Base-by-base conservation (phyloP, 2,329 filamentous ascomycete species). In the Ceratocystis albifundus region DNA sequence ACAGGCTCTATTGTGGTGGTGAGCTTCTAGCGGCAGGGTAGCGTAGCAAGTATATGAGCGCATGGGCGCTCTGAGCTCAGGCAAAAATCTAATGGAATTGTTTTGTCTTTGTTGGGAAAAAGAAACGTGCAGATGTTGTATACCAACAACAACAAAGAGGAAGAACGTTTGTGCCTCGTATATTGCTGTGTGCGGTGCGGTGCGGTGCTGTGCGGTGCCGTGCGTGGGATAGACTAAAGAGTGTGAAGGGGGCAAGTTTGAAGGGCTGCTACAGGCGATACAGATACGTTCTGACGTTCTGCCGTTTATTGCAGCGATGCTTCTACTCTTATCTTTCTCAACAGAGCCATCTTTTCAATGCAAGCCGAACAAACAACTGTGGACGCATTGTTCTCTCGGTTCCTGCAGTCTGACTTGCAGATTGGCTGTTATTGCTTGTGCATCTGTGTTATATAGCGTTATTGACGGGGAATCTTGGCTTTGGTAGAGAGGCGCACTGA, bases 21-120 rank as follows among this genome's bases (percentile, higher is more conserved):
- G 6, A 6, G 25, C 6, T 30, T 57, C 22, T 57, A 22, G 53
- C 25, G 25, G 25, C 15, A 10, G 22, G 17, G 4, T 7, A 6
- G 22, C 20, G 50, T 4, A 30, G 53, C 53, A 32, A 32, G 30
- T 7, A 32, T 4, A 12, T 41, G 36, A 36, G 55, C 36, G 55
- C 55, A 22, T 36, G 28, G 55, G 28, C n/a, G 55, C 55, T 30
- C 55, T 59, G 55, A 59, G 55, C 55, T 30, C 28, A 36, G 15
- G 55, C 55, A 59, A 36, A n/a, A 25, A 28, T 20, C 12, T 32
- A 5, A 20, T 53, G 48, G 10, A 10, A 15, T 59, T 32, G 30
- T n/a, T 59, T 36, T 30, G 55, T 59, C 55, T 59, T 59, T 59
- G 55, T 59, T 59, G 55, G 55, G 55, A 59, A 25, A 59, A 59